Base-by-base conservation (phyloP, 2,329 filamentous ascomycete species). In the Trichoderma polysporum region DNA sequence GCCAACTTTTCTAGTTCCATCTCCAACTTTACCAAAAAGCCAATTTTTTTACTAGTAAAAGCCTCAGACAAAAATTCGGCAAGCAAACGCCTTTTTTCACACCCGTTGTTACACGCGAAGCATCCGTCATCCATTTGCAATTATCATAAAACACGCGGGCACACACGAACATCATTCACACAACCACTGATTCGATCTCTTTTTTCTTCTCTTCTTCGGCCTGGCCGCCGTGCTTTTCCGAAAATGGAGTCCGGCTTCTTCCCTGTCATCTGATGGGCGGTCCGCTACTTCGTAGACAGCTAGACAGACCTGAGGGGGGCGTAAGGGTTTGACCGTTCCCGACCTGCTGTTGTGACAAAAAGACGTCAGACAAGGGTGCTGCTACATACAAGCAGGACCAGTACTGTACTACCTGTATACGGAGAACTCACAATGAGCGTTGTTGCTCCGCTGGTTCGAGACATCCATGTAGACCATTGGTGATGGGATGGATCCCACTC, bases 381-480 rank as follows among this genome's bases (percentile, higher is more conserved):
- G 56, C 22, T n/a, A n/a, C n/a, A n/a, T n/a, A n/a, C n/a, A n/a
- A n/a, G n/a, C n/a, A n/a, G n/a, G n/a, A n/a, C n/a, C n/a, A n/a
- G n/a, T n/a, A n/a, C n/a, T n/a, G n/a, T n/a, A n/a, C n/a, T n/a
- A n/a, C n/a, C n/a, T n/a, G n/a, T n/a, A 50, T n/a, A 63, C 59
- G 31, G 39, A 39, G 41, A 47, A 45, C 33, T 54, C 49, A 8
- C 27, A 31, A 25, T 47, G 49, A 19, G 37, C 49, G 13, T 22
- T 54, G 60, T 22, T 45, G 37, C 60, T 64, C 60, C 35, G 50
- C 41, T 27, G 50, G 37, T 53, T 45, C 53, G 50, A 19, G 50
- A 37, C 37, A 64, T 56, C 60, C 60, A 64, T 64, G 60, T 27
- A 25, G 25, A 39, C 19, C 49, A 56, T 39, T 35, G n/a, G 49